Percentiles rank a stretch among this genome's conserved stretches.
Evolutionary conservation across 768 basidiomycete species (phyloP).

Genomic region (Russula dissimulans): DNA sequence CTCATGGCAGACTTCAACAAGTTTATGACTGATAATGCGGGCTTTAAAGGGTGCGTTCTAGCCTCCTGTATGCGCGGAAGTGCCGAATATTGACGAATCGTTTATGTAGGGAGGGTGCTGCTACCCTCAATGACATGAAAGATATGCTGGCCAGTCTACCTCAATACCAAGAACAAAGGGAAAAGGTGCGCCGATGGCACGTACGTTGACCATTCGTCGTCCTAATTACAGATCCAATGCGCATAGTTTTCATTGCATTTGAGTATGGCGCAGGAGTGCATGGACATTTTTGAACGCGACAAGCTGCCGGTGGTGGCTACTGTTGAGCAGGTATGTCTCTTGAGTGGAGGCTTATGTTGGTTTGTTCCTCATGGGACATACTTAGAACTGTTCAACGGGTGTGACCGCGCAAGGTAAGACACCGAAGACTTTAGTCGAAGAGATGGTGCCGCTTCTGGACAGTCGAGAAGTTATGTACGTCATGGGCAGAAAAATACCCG

Average conservation of each 20-base stretch:
- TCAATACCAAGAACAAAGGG: constrained; percentile 90
- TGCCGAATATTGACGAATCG: background rate
- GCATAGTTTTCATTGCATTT: constrained; percentile 88
- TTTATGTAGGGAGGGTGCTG: constrained; percentile 56
- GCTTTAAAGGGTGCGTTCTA: constrained; percentile 70
- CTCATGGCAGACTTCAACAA: constrained; percentile 93
- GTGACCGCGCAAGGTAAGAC: constrained; percentile 83
- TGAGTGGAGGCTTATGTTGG: background rate
- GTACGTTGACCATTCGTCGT: background rate
- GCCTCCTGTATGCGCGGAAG: background rate
- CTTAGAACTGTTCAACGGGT: constrained; percentile 88
- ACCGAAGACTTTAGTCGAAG: constrained; percentile 92
- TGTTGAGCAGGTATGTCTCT: constrained; percentile 70
- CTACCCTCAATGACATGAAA: constrained; percentile 94
- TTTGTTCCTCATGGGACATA: background rate
- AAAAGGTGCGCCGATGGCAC: constrained; percentile 52
- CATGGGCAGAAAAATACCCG: background rate
- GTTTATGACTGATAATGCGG: constrained; percentile 90
- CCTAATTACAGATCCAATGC: background rate
- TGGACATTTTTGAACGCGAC: constrained; percentile 84
- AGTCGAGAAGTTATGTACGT: constrained; percentile 70
- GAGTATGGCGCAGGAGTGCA: constrained; percentile 97
- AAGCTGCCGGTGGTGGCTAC: constrained; percentile 75
- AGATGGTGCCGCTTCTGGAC: constrained; percentile 96
- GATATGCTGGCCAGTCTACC: constrained; percentile 96